Conservation (phyloP, 2,329 filamentous ascomycete species). For the Aspergillus unguis region DNA sequence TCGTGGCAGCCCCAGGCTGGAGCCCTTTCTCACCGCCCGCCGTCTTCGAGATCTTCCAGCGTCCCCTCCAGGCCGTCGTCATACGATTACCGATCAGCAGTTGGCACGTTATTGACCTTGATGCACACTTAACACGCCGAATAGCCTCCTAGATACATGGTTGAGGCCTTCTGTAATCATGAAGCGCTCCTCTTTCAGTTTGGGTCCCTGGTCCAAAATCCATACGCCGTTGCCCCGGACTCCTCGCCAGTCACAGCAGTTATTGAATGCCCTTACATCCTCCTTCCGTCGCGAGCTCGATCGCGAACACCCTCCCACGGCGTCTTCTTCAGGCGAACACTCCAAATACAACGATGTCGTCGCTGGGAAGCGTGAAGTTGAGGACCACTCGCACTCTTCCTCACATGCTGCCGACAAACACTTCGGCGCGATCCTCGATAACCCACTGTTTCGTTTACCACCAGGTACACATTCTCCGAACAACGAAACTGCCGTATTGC, state of each 20-base stretch:
- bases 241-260: conserved; percentile 55
- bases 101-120: too few relatives aligned
- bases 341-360: conserved; percentile 10
- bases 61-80: background rate
- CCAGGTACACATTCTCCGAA: conserved; percentile 23
- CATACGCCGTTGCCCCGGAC: conserved; percentile 52
- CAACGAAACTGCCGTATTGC: background rate
- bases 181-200: conserved; percentile 49
- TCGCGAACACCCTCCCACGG: conserved; percentile 50
- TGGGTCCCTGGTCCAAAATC: conserved; percentile 54
- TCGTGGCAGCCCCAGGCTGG: conserved; percentile 8
- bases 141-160: too few relatives aligned
- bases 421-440: conserved; percentile 38
- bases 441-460: conserved; percentile 41
- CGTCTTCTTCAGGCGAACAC: conserved; percentile 7
- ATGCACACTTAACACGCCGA: too few relatives aligned
- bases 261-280: conserved; percentile 59
- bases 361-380: background rate
- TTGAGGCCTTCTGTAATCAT: conserved; percentile 36
- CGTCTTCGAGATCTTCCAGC: background rate
- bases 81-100: background rate
- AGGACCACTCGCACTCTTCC: conserved; percentile 26
- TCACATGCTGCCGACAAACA: conserved; percentile 37
- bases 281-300: conserved; percentile 64
- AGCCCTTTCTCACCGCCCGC: conserved; percentile 18